These are phyloP conservation scores for Lactifluus volemus DNA, from an alignment of 768 basidiomycete genomes.

Conservation along the genomic window DNA sequence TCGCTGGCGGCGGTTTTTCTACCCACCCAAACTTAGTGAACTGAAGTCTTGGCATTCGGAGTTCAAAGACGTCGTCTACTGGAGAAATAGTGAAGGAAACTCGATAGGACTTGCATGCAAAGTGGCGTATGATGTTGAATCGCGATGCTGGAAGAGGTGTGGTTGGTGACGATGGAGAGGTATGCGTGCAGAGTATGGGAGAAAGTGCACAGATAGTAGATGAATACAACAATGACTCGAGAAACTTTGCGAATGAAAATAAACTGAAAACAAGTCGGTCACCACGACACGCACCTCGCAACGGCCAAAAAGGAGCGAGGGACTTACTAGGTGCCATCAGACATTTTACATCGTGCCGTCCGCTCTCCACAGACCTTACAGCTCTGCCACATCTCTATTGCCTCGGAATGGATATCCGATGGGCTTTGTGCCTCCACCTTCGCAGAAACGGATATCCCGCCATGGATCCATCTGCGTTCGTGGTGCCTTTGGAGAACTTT, in stretches of 20 bases:
- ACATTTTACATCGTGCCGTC: conserved; percentile 31
- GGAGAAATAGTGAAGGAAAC: conserved; percentile 40
- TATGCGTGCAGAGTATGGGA: conserved; percentile 12
- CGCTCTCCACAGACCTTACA: conserved; percentile 40
- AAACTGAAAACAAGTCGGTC: conserved; percentile 26
- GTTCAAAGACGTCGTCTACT: conserved; percentile 51
- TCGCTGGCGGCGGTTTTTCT: conserved; percentile 15
- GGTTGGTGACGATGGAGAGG: conserved; percentile 17
- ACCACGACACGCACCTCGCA: conserved; percentile 33
- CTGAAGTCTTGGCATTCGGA: conserved; percentile 53
- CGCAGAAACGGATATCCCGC: neutral
- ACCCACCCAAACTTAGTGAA: conserved; percentile 30
- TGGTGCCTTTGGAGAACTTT: conserved; percentile 5
- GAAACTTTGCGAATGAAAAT: conserved; percentile 39
- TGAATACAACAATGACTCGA: conserved; percentile 20
- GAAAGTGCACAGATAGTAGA: conserved; percentile 27
- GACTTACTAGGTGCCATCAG: conserved; percentile 47
- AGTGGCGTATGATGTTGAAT: conserved; percentile 36
- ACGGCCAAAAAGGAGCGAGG: conserved; percentile 23
- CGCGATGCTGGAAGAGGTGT: conserved; percentile 25
- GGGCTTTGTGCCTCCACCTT: neutral
- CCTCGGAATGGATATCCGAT: conserved; percentile 15
- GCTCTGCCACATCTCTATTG: conserved; percentile 39
- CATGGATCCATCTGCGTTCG: conserved; percentile 18
- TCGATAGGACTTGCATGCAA: conserved; percentile 27